phyloP scores from a whole-genome alignment of 257 asterid genomes.

The Primulina huaijiensis region DNA sequence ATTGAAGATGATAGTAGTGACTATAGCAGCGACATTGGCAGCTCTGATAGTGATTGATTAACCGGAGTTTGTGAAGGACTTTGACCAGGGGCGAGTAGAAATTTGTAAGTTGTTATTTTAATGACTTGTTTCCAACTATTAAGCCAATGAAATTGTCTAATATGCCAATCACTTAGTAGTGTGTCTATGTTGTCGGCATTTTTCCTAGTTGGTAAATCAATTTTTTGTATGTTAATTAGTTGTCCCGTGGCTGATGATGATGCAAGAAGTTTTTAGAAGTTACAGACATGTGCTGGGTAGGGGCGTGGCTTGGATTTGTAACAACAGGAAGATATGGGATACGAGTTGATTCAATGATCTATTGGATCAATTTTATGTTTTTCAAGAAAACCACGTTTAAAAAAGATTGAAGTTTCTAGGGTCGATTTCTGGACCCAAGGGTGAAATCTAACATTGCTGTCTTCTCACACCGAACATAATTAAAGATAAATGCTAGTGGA shows the following conservation, averaged over 20 bases:
- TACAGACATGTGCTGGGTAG: too few relatives aligned
- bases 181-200: neutral
- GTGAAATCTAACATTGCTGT: too few relatives aligned
- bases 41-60: constrained; percentile 78
- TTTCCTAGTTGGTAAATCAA: neutral
- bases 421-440: neutral
- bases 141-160: neutral
- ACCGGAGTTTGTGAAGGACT: constrained; percentile 1
- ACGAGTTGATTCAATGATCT: neutral
- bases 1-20: constrained; percentile 75
- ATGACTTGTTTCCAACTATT: neutral
- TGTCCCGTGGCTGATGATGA: too few relatives aligned
- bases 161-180: neutral
- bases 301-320: too few relatives aligned
- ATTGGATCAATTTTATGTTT: neutral
- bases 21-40: constrained; percentile 31
- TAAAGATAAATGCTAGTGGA: too few relatives aligned
- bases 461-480: too few relatives aligned
- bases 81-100: neutral
- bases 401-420: too few relatives aligned
- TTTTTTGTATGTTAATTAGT: too few relatives aligned
- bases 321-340: too few relatives aligned
- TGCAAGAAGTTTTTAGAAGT: too few relatives aligned
- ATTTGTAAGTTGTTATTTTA: neutral
- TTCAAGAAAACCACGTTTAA: too few relatives aligned